phyloP scores from a whole-genome alignment of 345 rosid genomes.

The Eucalyptus cloeziana region DNA sequence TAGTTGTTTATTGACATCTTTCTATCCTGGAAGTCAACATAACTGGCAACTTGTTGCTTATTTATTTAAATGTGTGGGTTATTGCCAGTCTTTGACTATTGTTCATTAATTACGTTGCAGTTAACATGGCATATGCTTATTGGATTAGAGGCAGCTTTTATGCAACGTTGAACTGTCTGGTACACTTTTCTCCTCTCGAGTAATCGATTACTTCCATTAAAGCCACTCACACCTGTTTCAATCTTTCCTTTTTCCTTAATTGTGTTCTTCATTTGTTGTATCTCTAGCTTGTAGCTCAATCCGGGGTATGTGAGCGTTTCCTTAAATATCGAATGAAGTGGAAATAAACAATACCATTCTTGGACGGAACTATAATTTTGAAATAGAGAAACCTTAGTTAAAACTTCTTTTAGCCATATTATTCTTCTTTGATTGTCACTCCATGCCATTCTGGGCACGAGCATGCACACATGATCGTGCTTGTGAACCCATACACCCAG shows the following conservation, averaged over 20 bases:
- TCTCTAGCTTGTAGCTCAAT: background rate
- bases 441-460: background rate
- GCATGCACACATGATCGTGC: background rate
- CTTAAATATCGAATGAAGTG: background rate
- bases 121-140: constrained; percentile 71
- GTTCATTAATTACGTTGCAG: constrained; percentile 22
- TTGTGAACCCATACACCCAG: background rate
- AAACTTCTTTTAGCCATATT: background rate
- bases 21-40: background rate
- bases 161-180: constrained; percentile 74
- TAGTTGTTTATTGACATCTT: background rate
- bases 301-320: background rate
- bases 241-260: background rate
- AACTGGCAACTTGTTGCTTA: background rate
- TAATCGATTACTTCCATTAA: background rate
- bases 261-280: background rate
- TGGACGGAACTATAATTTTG: background rate
- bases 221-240: background rate
- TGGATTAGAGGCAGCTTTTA: constrained; percentile 62
- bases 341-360: background rate
- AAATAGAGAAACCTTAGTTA: background rate
- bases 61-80: background rate
- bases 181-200: constrained; percentile 6
- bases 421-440: background rate
- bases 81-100: background rate